Percentiles rank a stretch among this genome's conserved stretches.
Conservation (phyloP, 306 rosid genomes). For the Citrullus mucosospermus region DNA sequence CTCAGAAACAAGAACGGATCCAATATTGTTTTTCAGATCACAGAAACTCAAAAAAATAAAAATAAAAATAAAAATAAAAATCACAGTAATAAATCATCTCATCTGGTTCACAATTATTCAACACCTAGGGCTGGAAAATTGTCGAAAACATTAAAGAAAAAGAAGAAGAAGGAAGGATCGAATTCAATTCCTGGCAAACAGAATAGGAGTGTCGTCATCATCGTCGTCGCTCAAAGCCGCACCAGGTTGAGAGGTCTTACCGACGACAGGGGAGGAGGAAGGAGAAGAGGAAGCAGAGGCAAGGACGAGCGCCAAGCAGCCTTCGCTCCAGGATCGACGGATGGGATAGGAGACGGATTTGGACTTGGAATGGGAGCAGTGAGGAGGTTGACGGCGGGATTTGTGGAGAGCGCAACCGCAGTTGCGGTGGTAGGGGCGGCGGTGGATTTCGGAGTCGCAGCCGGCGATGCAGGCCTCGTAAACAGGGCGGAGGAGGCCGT, state of each 20-base stretch:
- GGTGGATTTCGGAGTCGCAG: slow-evolving; percentile 8
- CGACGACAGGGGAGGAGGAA: slow-evolving; percentile 9
- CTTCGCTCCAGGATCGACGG: slow-evolving; percentile 13
- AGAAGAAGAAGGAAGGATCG: neutral
- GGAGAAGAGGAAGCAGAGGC: slow-evolving; percentile 2
- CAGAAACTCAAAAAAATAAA: neutral
- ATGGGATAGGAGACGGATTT: slow-evolving; percentile 11
- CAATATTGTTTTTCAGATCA: neutral
- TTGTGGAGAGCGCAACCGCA: slow-evolving; percentile 13
- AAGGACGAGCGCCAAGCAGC: neutral
- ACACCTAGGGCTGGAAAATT: neutral
- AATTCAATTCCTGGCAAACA: neutral
- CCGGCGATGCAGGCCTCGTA: slow-evolving; percentile 12
- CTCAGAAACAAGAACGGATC: neutral
- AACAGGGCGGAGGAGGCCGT: slow-evolving; percentile 5
- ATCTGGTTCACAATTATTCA: neutral
- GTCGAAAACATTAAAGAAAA: neutral
- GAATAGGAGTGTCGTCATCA: neutral
- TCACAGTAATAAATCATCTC: neutral
- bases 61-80: neutral
- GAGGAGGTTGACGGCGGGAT: neutral
- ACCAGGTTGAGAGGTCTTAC: neutral
- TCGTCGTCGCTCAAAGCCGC: neutral
- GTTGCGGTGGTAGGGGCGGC: slow-evolving; percentile 14
- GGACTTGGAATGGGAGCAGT: neutral